These are phyloP conservation scores for Saprolegnia diclina DNA, from an alignment of 352 stramenopile species.

Conservation along the genomic window DNA sequence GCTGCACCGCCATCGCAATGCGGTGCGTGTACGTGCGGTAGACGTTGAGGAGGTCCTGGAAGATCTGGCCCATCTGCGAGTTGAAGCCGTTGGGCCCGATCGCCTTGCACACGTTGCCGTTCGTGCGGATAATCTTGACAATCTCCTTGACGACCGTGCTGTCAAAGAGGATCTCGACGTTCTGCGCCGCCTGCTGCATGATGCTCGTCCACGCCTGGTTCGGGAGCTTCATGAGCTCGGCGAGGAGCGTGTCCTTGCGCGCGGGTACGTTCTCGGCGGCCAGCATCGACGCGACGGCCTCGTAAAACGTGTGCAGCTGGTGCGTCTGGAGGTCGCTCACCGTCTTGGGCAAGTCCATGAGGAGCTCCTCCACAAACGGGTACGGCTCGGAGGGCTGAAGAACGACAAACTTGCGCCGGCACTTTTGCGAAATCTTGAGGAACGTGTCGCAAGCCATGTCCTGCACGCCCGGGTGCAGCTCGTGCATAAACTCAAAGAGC, in stretches of 20 bases:
- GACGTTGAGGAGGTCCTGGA: slow-evolving; percentile 98
- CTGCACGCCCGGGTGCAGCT: slow-evolving; percentile 98
- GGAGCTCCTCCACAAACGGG: slow-evolving; percentile 96
- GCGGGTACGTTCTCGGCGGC: slow-evolving; percentile 66
- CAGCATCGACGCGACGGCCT: slow-evolving; percentile 92
- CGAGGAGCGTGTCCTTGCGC: slow-evolving; percentile 88
- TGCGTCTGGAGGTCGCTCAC: slow-evolving; percentile 98
- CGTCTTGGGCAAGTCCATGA: slow-evolving; percentile 92
- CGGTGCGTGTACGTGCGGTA: slow-evolving; percentile 98
- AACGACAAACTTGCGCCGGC: slow-evolving; percentile 96
- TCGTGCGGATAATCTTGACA: slow-evolving; percentile 98
- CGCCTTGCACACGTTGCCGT: slow-evolving; percentile 94
- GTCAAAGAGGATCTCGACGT: slow-evolving; percentile 79
- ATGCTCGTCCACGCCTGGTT: slow-evolving; percentile 89
- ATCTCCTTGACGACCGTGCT: slow-evolving; percentile 85
- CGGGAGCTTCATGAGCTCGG: slow-evolving; percentile 93
- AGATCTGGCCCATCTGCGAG: slow-evolving; percentile 96
- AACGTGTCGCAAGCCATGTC: slow-evolving; percentile 99
- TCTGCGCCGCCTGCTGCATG: slow-evolving; percentile 67
- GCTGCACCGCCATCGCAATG: slow-evolving; percentile 87
- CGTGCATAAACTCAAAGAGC: slow-evolving; percentile 99
- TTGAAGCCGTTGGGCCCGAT: slow-evolving; percentile 95
- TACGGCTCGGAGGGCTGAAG: slow-evolving; percentile 89
- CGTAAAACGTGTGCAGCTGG: slow-evolving; percentile 99
- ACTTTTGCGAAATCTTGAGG: slow-evolving; percentile 98